Conservation (phyloP, 225 moss, liverwort and hornwort species). For the Straminergon stramineum region DNA sequence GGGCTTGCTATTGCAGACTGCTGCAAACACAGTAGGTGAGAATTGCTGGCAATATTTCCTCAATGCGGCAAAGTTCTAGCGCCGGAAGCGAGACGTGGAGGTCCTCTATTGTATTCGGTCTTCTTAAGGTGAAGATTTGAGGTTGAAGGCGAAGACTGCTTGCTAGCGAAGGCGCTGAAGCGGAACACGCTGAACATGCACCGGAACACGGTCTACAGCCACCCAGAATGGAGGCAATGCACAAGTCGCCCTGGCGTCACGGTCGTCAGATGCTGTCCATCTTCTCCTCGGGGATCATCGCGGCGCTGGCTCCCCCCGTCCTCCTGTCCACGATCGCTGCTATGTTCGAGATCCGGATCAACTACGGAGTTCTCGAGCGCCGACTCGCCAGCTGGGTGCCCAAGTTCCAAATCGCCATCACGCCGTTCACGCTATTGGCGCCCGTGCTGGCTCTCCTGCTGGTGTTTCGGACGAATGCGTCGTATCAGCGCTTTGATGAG, state of each 20-base stretch:
- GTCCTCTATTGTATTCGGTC: too few relatives aligned
- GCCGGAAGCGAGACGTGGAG: not conserved
- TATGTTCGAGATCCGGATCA: conserved; percentile 26
- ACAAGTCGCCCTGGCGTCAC: conserved; percentile 48
- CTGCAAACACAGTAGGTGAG: not conserved
- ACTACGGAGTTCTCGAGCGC: conserved; percentile 4
- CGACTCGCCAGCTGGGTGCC: conserved; percentile 12
- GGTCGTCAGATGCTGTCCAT: conserved; percentile 33
- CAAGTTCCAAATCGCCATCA: conserved; percentile 16
- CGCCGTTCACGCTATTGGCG: conserved; percentile 45
- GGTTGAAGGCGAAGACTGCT: not conserved
- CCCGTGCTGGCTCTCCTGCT: conserved; percentile 46
- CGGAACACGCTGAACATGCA: not conserved
- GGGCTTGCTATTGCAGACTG: not conserved
- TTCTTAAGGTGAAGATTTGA: not conserved
- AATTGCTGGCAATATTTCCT: not conserved
- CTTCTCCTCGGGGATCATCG: conserved; percentile 37
- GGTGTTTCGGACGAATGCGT: conserved; percentile 31
- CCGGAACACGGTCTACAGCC: conserved; percentile 35
- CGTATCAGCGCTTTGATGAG: conserved; percentile 58
- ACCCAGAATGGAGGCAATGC: conserved; percentile 36
- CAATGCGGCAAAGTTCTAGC: too few relatives aligned
- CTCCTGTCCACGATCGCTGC: conserved; percentile 14
- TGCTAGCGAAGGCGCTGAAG: not conserved
- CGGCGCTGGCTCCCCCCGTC: conserved; percentile 46